These are phyloP conservation scores for Ascochyta lentis DNA, from an alignment of 2,329 filamentous ascomycete genomes.

Conservation along the genomic window DNA sequence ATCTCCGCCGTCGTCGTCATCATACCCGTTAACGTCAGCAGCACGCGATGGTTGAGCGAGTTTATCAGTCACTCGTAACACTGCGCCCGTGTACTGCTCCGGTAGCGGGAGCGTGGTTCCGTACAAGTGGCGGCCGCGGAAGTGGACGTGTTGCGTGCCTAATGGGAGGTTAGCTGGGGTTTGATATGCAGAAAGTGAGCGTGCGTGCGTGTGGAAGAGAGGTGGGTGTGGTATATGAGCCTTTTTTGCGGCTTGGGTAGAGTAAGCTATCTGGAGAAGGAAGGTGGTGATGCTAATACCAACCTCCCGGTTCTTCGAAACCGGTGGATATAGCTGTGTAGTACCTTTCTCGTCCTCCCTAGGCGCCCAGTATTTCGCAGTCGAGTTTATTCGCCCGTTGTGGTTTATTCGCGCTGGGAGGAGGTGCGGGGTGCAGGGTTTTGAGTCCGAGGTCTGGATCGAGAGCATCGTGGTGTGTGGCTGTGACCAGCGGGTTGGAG, in stretches of 20 bases:
- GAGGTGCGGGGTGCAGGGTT: constrained; percentile 68
- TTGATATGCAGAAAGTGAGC: no score
- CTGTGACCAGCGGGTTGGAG: no score
- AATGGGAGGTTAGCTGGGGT: no score
- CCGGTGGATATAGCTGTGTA: background rate
- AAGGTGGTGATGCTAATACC: no score
- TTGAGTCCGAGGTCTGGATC: constrained; percentile 43
- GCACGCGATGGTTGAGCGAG: background rate
- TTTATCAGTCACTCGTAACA: constrained; percentile 42
- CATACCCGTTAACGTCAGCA: background rate
- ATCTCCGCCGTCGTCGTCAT: constrained; percentile 18
- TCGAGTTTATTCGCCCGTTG: constrained; percentile 71
- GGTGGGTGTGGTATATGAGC: no score
- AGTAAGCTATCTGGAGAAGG: no score
- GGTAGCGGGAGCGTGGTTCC: constrained; percentile 73
- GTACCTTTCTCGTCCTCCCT: constrained; percentile 50
- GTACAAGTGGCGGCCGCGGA: constrained; percentile 77
- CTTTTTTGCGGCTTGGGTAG: no score
- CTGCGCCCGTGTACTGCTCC: constrained; percentile 67
- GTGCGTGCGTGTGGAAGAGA: no score
- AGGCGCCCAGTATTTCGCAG: constrained; percentile 75
- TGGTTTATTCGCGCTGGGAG: constrained; percentile 83
- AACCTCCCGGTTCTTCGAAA: no score
- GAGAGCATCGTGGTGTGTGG: constrained; percentile 51
- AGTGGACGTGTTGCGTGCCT: constrained; percentile 36